A percentile compares a stretch with the other conserved stretches of the same genome.
Conservation (phyloP, 1,284 basidiomycete genomes). For the Puccinia polysora region DNA sequence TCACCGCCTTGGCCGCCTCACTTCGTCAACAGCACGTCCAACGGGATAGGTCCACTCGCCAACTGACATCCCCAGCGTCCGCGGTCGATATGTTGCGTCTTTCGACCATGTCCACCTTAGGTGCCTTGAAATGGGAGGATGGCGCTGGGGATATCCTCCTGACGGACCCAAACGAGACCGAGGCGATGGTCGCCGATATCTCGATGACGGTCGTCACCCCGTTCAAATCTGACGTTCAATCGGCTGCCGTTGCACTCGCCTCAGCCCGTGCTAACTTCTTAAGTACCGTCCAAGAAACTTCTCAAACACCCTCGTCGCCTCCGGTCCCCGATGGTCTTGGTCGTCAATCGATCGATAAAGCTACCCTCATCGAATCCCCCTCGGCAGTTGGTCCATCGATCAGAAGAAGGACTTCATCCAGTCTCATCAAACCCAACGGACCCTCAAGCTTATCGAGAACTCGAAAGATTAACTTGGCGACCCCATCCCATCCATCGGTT, state of each 20-base stretch:
- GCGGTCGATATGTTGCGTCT: constrained; percentile 22
- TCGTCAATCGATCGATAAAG: neutral
- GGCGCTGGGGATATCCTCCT: constrained; percentile 23
- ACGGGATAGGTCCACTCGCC: neutral
- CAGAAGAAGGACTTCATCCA: no score
- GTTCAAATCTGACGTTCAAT: constrained; percentile 16
- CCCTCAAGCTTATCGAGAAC: no score
- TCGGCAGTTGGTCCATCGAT: no score
- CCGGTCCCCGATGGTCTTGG: neutral
- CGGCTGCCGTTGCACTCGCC: constrained; percentile 25
- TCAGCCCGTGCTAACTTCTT: constrained; percentile 36
- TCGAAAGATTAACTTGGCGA: no score
- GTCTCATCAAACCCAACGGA: no score
- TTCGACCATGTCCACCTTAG: constrained; percentile 35
- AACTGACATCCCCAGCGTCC: constrained; percentile 1
- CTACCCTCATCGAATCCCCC: neutral
- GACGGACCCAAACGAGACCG: constrained; percentile 36
- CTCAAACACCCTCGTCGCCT: neutral
- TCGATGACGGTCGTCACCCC: constrained; percentile 25
- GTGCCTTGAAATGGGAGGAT: constrained; percentile 34
- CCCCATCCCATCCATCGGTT: neutral
- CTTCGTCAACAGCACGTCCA: constrained; percentile 31
- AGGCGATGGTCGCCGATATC: constrained; percentile 43
- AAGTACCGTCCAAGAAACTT: constrained; percentile 7
- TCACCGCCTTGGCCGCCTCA: constrained; percentile 32